Evolutionary conservation across 225 moss, liverwort and hornwort genomes (phyloP).

Genomic region (Polytrichum formosum): DNA sequence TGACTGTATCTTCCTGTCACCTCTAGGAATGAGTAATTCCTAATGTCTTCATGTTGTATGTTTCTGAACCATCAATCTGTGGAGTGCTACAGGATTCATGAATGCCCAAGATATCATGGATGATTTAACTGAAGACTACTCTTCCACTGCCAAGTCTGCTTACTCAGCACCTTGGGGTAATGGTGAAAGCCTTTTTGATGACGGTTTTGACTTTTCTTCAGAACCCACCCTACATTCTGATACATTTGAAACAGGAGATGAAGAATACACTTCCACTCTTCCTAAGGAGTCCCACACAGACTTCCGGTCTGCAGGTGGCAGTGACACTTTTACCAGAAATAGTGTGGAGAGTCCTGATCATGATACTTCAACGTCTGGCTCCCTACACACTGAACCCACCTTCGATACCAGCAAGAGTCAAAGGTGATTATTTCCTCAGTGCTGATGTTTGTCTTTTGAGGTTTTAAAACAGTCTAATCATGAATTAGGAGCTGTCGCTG

Average conservation of each 20-base stretch:
- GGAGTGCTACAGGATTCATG: slow-evolving; percentile 61
- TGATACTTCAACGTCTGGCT: slow-evolving; percentile 45
- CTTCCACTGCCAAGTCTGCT: slow-evolving; percentile 24
- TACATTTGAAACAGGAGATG: slow-evolving; percentile 35
- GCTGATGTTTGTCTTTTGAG: slow-evolving; percentile 1
- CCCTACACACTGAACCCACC: slow-evolving; percentile 48
- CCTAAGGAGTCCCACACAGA: slow-evolving; percentile 25
- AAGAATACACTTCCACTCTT: slow-evolving; percentile 31
- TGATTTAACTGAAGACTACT: slow-evolving; percentile 45
- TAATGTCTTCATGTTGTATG: no score
- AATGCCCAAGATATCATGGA: slow-evolving; percentile 87
- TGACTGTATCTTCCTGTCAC: no score
- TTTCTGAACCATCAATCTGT: background rate
- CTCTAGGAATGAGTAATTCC: no score
- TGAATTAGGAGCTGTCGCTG: slow-evolving; percentile 1
- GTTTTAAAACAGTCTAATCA: no score
- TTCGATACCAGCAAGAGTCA: slow-evolving; percentile 59
- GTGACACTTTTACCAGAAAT: slow-evolving; percentile 49
- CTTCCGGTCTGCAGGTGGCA: slow-evolving; percentile 43
- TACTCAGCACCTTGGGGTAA: slow-evolving; percentile 66
- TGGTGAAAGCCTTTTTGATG: slow-evolving; percentile 61
- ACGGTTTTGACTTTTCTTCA: slow-evolving; percentile 61
- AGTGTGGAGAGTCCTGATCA: slow-evolving; percentile 54
- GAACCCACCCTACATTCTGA: slow-evolving; percentile 46
- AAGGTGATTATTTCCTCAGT: slow-evolving; percentile 37